Evolutionary conservation across 768 basidiomycete genomes (phyloP).

Genomic region (Amylocystis lapponica): DNA sequence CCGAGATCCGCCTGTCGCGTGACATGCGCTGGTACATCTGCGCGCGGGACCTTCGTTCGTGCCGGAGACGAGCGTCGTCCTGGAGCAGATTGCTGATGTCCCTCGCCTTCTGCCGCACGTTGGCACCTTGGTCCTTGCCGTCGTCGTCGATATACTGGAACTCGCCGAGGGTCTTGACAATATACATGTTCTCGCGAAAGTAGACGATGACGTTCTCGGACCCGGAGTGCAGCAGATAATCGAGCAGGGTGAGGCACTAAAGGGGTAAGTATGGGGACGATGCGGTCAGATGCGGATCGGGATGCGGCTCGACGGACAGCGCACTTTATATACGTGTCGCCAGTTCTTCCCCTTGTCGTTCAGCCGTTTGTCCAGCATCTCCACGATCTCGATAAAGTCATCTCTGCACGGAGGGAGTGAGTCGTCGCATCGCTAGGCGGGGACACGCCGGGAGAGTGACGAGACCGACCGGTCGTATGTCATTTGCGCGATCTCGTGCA

Average conservation of each 20-base stretch:
- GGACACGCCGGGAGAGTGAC: too few species aligned
- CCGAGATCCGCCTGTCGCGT: constrained; percentile 32
- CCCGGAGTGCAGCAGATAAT: constrained; percentile 91
- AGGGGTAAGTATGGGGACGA: neutral
- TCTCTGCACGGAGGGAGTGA: constrained; percentile 37
- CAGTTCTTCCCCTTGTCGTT: constrained; percentile 99
- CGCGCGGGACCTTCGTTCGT: constrained; percentile 72
- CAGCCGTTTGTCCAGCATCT: constrained; percentile 94
- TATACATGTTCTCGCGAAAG: constrained; percentile 92
- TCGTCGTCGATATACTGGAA: constrained; percentile 94
- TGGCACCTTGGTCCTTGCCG: constrained; percentile 89
- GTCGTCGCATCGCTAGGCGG: neutral
- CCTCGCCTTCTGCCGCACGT: constrained; percentile 93
- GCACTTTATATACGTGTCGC: constrained; percentile 96
- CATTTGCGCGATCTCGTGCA: constrained; percentile 95
- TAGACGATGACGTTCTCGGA: constrained; percentile 96
- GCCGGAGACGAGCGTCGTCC: constrained; percentile 73
- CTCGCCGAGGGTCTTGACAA: constrained; percentile 96
- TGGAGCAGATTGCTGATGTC: constrained; percentile 89
- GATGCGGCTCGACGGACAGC: constrained; percentile 8
- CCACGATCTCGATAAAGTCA: constrained; percentile 97
- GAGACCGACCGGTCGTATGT: constrained; percentile 83
- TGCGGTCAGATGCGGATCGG: neutral
- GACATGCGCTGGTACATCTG: constrained; percentile 91
- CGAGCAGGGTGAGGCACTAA: constrained; percentile 82